phyloP scores from a whole-genome alignment of 2,329 filamentous ascomycete species.

The Chaetomiaceae sp. region DNA sequence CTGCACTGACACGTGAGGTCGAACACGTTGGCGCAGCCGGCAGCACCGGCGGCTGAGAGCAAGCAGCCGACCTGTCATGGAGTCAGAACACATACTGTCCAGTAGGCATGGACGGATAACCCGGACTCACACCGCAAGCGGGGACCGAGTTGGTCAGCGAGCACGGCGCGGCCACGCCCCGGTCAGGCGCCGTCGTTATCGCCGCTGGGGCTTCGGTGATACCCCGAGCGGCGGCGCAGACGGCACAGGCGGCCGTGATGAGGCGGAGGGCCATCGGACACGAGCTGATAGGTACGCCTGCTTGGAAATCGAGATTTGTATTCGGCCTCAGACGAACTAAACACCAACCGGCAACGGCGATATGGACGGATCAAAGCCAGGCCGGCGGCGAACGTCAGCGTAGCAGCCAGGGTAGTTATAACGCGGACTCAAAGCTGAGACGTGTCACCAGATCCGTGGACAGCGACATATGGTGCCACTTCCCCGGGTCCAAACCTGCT shows the following conservation, averaged over 20 bases:
- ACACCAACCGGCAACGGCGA: too few relatives aligned
- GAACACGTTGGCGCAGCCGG: constrained; percentile 8
- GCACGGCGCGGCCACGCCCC: constrained; percentile 3
- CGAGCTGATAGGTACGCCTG: not conserved
- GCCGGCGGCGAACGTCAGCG: too few relatives aligned
- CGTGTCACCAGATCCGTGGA: too few relatives aligned
- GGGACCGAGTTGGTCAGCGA: constrained; percentile 11
- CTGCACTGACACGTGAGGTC: constrained; percentile 15
- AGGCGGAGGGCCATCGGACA: not conserved
- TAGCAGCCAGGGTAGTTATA: too few relatives aligned
- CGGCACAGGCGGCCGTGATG: not conserved
- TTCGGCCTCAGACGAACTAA: too few relatives aligned
- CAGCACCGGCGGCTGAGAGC: constrained; percentile 1
- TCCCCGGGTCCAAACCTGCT: too few relatives aligned
- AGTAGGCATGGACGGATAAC: not conserved
- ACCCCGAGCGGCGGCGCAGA: not conserved
- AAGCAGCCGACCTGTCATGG: constrained; percentile 5
- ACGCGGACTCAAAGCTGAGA: too few relatives aligned
- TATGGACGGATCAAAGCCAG: too few relatives aligned
- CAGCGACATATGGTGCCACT: too few relatives aligned
- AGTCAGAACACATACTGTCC: too few relatives aligned
- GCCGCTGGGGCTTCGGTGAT: constrained; percentile 10
- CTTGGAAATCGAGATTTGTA: too few relatives aligned
- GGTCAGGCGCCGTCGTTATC: not conserved
- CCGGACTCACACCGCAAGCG: constrained; percentile 12